These are phyloP conservation scores for Yamadazyma epiphylla DNA, from an alignment of 1,139 yeast genomes.

Conservation along the genomic window DNA sequence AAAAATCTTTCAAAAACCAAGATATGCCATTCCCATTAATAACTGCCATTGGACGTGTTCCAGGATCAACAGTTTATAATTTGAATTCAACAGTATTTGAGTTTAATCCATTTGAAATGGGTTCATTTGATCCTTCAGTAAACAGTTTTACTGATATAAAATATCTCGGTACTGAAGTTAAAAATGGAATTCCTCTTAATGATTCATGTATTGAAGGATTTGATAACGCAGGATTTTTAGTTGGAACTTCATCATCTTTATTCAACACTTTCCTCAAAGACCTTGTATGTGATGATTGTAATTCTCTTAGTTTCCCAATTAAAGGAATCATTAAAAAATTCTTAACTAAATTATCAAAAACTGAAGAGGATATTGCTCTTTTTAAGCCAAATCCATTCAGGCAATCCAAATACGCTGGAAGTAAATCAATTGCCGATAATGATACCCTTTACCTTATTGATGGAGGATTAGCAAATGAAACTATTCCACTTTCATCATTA, in stretches of 20 bases:
- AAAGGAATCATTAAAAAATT: constrained; percentile 43
- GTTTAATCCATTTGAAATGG: constrained; percentile 41
- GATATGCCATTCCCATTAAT: constrained; percentile 42
- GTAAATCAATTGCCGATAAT: constrained; percentile 22
- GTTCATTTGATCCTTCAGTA: constrained; percentile 38
- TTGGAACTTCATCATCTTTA: constrained; percentile 77
- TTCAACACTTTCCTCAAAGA: constrained; percentile 68
- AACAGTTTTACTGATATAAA: constrained; percentile 34
- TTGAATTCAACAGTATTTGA: constrained; percentile 38
- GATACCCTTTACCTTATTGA: constrained; percentile 37
- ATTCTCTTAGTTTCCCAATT: constrained; percentile 44
- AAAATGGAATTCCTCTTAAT: constrained; percentile 25
- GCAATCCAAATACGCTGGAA: constrained; percentile 36
- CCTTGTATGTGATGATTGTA: constrained; percentile 43
- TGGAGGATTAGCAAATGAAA: constrained; percentile 41
- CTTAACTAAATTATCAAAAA: constrained; percentile 41
- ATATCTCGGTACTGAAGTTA: constrained; percentile 32
- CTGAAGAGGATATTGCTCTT: constrained; percentile 34
- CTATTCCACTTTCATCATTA: constrained; percentile 33
- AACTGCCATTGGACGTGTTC: constrained; percentile 33
- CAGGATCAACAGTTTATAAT: constrained; percentile 27
- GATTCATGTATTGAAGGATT: constrained; percentile 57
- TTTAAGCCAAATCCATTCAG: constrained; percentile 51
- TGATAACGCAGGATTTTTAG: constrained; percentile 72
- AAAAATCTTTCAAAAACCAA: constrained; percentile 24